Percentiles rank a stretch among this genome's conserved stretches.
Evolutionary conservation across 768 basidiomycete species (phyloP).

Genomic region (Pleurotus ostreatus): DNA sequence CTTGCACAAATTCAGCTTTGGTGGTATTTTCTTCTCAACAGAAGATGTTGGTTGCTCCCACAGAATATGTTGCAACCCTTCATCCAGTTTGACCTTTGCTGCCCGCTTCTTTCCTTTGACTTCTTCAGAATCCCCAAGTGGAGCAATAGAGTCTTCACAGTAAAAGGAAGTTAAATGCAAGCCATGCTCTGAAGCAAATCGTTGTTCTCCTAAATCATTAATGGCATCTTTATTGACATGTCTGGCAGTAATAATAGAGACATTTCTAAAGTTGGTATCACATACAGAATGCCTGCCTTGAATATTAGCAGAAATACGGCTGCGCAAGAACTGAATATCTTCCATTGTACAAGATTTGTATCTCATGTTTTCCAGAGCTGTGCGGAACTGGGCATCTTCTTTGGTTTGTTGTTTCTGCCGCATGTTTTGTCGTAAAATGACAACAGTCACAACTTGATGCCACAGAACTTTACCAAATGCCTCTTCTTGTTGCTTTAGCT

Average conservation of each 20-base stretch:
- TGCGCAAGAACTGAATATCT: constrained; percentile 30
- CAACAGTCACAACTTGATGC: constrained; percentile 23
- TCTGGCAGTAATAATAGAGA: constrained; percentile 32
- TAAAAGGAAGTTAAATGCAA: constrained; percentile 22
- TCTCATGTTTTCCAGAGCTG: constrained; percentile 13
- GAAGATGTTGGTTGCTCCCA: not conserved
- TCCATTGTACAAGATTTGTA: constrained; percentile 19
- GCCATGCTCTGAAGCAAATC: constrained; percentile 26
- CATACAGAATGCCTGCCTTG: constrained; percentile 7
- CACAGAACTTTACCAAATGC: constrained; percentile 6
- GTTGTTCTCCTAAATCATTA: constrained; percentile 10
- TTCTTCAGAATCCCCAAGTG: not conserved
- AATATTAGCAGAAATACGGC: constrained; percentile 14
- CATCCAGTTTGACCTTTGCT: not conserved
- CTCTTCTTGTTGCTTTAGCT: constrained; percentile 13
- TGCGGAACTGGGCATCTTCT: constrained; percentile 14
- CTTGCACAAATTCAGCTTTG: constrained; percentile 24
- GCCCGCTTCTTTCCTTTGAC: not conserved
- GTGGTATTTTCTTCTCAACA: constrained; percentile 17
- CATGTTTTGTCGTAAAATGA: constrained; percentile 30
- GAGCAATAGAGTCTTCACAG: constrained; percentile 12
- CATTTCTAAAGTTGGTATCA: constrained; percentile 21
- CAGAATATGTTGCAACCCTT: not conserved
- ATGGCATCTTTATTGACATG: constrained; percentile 20
- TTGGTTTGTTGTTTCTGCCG: constrained; percentile 14